Base-by-base conservation (phyloP, 164 flowering plant species). In the Umbellularia californica region DNA sequence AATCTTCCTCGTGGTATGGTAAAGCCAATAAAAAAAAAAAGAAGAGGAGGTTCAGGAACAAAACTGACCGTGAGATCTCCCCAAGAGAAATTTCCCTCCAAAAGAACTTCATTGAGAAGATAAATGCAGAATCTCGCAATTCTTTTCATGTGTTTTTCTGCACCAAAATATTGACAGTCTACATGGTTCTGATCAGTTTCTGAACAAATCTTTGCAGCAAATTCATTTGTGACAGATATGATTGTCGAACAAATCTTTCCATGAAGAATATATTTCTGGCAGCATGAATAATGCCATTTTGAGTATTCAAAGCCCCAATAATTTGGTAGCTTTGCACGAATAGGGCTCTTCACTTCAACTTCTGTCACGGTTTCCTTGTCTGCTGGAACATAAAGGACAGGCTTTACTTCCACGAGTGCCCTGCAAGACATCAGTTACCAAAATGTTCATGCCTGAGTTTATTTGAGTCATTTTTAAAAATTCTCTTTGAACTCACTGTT, bases 321-420 rank as follows among this genome's bases (percentile, higher is more conserved):
- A 74, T 65, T 75, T 14, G 75, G 79, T 9, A 41, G 24, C 5
- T 5, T 71, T 22, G 24, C 33, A 69, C 70, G 60, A 55, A 76
- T 60, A 41, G 35, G 69, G n/a, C 81, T 82, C 78, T 70, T 80
- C 33, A 68, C 64, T 66, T 69, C 72, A 67, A 72, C 77, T 74
- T 25, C 83, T 71, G 51, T 23, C 10, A 50, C 69, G 15, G 60
- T 77, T 69, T 84, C 87, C 20, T 15, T 50, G 77, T 80, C 84
- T 22, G 84, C 89, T 23, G 81, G 78, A 69, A 79, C 87, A 80
- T 86, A 85, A 71, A 93, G 89, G 65, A 90, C 68, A 58, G 99
- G 98, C 78, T 95, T 95, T 55, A 93, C 83, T 85, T 95, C 99
- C 50, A 95, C 94, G 58, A 86, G 83, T 73, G 98, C 99, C 68